phyloP scores from a whole-genome alignment of 306 rosid genomes.

The Albizia julibrissin region DNA sequence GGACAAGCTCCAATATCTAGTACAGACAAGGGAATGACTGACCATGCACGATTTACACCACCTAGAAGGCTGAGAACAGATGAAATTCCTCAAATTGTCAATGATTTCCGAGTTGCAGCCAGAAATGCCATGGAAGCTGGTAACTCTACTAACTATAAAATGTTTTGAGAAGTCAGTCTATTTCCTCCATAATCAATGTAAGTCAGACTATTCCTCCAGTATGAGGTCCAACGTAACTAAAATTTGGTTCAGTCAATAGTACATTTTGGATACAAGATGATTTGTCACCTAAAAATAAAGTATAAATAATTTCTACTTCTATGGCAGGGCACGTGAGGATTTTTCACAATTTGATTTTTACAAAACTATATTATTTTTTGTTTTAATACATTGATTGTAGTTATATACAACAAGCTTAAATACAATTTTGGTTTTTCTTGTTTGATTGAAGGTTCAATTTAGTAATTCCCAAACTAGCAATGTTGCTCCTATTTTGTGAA shows the following conservation, averaged over 20 bases:
- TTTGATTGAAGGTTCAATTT: neutral
- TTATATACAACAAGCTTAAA: neutral
- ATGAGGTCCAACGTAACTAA: neutral
- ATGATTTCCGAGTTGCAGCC: neutral
- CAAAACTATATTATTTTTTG: neutral
- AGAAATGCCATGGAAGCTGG: constrained; percentile 7
- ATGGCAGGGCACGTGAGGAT: neutral
- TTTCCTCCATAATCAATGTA: neutral
- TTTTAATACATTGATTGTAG: neutral
- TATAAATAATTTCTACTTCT: neutral
- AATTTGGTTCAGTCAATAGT: neutral
- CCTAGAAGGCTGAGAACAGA: neutral
- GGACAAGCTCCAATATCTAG: neutral
- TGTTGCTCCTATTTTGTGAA: neutral
- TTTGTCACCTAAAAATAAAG: neutral
- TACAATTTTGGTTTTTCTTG: neutral
- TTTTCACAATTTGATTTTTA: neutral
- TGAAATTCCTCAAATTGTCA: neutral
- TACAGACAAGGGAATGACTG: neutral
- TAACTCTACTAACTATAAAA: neutral
- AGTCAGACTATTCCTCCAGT: neutral
- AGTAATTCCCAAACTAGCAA: neutral
- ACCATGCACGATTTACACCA: neutral
- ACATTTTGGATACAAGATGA: neutral
- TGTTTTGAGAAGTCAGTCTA: neutral